Base-by-base conservation (phyloP, 139 green algal genomes). In the Gonium pectorale region DNA sequence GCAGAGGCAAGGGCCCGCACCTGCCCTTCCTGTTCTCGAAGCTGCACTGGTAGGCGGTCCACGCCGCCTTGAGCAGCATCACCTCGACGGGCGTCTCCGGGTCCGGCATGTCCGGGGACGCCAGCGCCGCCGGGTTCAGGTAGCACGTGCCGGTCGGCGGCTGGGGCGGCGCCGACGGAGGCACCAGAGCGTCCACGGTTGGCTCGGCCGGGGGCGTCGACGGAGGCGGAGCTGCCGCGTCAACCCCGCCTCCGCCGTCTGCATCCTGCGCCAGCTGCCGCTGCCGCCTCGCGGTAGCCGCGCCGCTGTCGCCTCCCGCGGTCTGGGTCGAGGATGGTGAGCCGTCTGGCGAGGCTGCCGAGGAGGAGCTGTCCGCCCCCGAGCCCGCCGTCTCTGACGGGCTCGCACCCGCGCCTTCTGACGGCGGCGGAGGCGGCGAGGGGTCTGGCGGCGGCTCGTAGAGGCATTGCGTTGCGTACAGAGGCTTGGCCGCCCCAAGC, bases 381-480 rank as follows among this genome's bases (percentile, higher is more conserved):
- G n/a, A n/a, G n/a, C n/a, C n/a, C n/a, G n/a, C n/a, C n/a, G n/a
- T n/a, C n/a, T n/a, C n/a, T n/a, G n/a, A n/a, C n/a, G 27, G 41
- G 43, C 67, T 75, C 41, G 43, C 67, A 40, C 6, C 67, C 15
- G 17, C 22, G 67, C 67, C 37, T 15, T 33, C 46, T 31, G 46
- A 31, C 19, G 70, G 46, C 38, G 41, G 67, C 40, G 67, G 40
- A 35, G 40, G 38, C 38, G 17, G 67, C 67, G 67, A 37, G 35
- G 44, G 19, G 46, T n/a, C 11, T 46, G 46, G 3, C 22, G 70
- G 0, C 21, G 70, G 29, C 38, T 81, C 73, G 73, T 70, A 82
- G 2, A 82, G n/a, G 75, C 75, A 82, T 31, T 82, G 75, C 26
- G 59, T 82, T 3, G 75, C 59, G 75, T 82, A 71, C 3, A n/a